Evolutionary conservation across 257 asterid species (phyloP), one percentile per base, ranked within the genome.

Genomic region (Petunia axillaris): DNA sequence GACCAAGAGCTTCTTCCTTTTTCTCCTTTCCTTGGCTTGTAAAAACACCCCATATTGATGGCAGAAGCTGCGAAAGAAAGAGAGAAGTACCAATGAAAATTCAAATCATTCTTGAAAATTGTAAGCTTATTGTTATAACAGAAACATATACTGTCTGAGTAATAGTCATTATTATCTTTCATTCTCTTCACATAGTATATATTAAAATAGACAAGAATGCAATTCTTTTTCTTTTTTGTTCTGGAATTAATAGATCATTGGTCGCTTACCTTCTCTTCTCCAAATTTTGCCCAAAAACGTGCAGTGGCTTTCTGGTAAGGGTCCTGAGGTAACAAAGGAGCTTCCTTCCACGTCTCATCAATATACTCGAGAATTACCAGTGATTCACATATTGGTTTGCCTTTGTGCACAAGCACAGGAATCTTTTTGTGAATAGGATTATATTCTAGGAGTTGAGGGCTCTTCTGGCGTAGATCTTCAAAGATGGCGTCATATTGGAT

Each of bases 321-420:
- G 85, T 92, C 90, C 65, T 80, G 88, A 6, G 98, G 98, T 11
- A 92, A 71, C 54, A 91, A 85, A 41, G 96, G 94, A 53, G 58
- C 3, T 50, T 88, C 89, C 80, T 86, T 85, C 97, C 96, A 92
- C 9, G 91, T 89, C 76, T 91, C 93, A 1, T 93, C 97, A 0
- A 92, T 85, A 73, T 91, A 92, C 77, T 93, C 98, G 15, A 92
- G 97, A 81, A 93, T 91, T 66, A 89, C 85, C 1, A 92, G 91
- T 14, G 98, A 93, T 84, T 93, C 98, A 59, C 88, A 90, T 39
- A 93, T 75, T 37, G 96, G 87, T 11, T 84, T 88, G 9, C 91
- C 93, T n/a, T 92, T 88, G 90, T 93, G 98, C 65, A 93, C 85
- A 50, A 93, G 89, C 79, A 89, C 85, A 11, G 96, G 96, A 43